phyloP scores from a whole-genome alignment of 305 asterid species.

The Fraxinus dipetala region DNA sequence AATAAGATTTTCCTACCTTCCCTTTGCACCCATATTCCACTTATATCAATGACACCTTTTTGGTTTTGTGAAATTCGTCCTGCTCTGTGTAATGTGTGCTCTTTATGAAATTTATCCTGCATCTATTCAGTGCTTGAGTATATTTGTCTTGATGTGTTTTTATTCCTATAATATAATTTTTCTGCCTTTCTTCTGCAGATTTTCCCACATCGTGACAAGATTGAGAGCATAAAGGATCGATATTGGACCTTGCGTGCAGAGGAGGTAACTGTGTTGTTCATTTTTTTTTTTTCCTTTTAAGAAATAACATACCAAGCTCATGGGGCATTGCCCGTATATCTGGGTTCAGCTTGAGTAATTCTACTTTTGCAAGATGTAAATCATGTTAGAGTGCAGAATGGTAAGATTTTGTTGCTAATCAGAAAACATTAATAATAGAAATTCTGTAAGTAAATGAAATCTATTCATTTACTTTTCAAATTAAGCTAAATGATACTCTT shows the following conservation, averaged over 20 bases:
- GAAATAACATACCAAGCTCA: not conserved
- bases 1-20: no score
- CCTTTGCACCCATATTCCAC: no score
- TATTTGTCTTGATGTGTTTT: not conserved
- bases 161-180: not conserved
- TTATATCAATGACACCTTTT: not conserved
- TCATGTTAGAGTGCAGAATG: no score
- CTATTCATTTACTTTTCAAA: not conserved
- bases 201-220: slow-evolving; percentile 47
- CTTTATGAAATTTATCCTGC: not conserved
- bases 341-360: not conserved
- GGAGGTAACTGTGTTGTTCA: slow-evolving; percentile 34
- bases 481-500: not conserved
- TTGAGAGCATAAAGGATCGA: slow-evolving; percentile 57
- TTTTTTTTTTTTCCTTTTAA: not conserved
- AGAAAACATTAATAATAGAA: not conserved
- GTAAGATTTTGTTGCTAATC: no score
- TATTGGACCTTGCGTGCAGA: slow-evolving; percentile 58
- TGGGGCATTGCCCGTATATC: not conserved
- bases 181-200: slow-evolving; percentile 30
- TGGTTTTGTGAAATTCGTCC: not conserved
- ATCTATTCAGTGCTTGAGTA: not conserved
- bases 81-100: not conserved
- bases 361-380: no score
- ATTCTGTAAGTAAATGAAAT: not conserved